A percentile compares a stretch with the other conserved stretches of the same genome.
Conservation (phyloP, 495 filamentous ascomycete species). For the Hypoxylon trugodes region DNA sequence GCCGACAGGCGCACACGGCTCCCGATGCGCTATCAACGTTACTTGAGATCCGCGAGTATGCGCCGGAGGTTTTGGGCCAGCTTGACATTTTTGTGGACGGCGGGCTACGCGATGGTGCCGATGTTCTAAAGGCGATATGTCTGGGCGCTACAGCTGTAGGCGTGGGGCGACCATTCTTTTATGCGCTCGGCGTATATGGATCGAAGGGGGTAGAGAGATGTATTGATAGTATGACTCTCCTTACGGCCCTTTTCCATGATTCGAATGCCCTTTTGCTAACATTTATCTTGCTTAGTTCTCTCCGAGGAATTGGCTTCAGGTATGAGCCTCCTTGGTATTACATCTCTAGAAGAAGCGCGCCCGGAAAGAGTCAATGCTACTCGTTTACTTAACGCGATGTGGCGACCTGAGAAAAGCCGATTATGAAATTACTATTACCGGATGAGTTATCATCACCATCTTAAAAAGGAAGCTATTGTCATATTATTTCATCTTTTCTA, state of each 20-base stretch:
- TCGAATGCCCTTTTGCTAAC: slow-evolving; percentile 5
- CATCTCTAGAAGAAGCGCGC: slow-evolving; percentile 28
- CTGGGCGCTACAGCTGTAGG: slow-evolving; percentile 86
- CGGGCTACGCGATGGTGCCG: slow-evolving; percentile 80
- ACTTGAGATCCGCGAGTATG: slow-evolving; percentile 66
- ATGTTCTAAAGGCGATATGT: slow-evolving; percentile 88
- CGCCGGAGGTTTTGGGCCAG: slow-evolving; percentile 70
- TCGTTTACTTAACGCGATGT: slow-evolving; percentile 42
- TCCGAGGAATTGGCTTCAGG: slow-evolving; percentile 35
- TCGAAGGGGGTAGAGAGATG: slow-evolving; percentile 72
- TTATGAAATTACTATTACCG: background rate
- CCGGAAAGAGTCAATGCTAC: slow-evolving; percentile 44
- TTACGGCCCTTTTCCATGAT: background rate
- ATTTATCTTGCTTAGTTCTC: slow-evolving; percentile 28
- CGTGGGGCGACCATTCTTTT: slow-evolving; percentile 86
- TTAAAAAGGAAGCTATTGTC: too few relatives aligned
- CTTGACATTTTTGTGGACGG: slow-evolving; percentile 87
- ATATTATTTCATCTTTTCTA: too few relatives aligned
- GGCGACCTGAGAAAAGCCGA: slow-evolving; percentile 41
- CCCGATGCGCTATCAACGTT: slow-evolving; percentile 88
- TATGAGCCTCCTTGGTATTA: slow-evolving; percentile 41
- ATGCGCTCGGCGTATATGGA: slow-evolving; percentile 85
- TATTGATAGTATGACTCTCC: slow-evolving; percentile 40
- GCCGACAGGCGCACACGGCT: slow-evolving; percentile 84
- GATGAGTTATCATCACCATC: too few relatives aligned